Base-by-base conservation (phyloP, 2,329 filamentous ascomycete species). In the Colletotrichum liaoningense region DNA sequence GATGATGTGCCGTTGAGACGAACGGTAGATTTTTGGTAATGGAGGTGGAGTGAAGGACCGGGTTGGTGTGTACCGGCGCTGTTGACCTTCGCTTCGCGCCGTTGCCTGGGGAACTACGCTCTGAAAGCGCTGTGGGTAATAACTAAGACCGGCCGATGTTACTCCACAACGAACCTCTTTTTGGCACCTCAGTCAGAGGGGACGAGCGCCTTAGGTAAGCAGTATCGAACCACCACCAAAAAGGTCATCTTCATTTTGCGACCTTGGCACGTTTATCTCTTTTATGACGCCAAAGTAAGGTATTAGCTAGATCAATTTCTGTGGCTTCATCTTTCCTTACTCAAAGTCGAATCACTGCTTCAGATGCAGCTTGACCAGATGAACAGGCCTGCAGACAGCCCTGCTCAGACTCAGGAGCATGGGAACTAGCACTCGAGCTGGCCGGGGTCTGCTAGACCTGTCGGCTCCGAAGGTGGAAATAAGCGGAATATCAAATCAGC, bases 401-500 rank as follows among this genome's bases (percentile, higher is more conserved):
- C 59, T 16, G 28, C 38, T 12, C 26, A 16, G 22, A 38, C 19
- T 46, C 22, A 11, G 28, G 42, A 65, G 19, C 24, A 57, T 30
- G 52, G 5, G 8, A 16, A 65, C 33, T 22, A 42, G 38, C 63
- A 71, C 55, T 63, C 65, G 38, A n/a, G 28, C 24, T 14, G 38
- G 55, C 56, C 57, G 69, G 66, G 52, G 14, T 49, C 66, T 65
- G 56, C 42, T 58, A 35, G 63, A 35, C 42, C 19, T 49, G 56
- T 65, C 67, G 60, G 67, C 66, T 19, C 67, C 70, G 70, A 73
- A 56, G 46, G 22, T 46, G 42, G 19, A 57, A 38, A 38, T 35
- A 66, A 73, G 60, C 70, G 70, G 70, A 73, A 73, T 62, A 73
- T 73, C 70, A 66, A 73, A 73, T 65, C 33, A 70, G 70, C 70